A percentile compares a stretch with the other conserved stretches of the same genome.
phyloP scores from a whole-genome alignment of 331 rosid species.

The Telfairia occidentalis region DNA sequence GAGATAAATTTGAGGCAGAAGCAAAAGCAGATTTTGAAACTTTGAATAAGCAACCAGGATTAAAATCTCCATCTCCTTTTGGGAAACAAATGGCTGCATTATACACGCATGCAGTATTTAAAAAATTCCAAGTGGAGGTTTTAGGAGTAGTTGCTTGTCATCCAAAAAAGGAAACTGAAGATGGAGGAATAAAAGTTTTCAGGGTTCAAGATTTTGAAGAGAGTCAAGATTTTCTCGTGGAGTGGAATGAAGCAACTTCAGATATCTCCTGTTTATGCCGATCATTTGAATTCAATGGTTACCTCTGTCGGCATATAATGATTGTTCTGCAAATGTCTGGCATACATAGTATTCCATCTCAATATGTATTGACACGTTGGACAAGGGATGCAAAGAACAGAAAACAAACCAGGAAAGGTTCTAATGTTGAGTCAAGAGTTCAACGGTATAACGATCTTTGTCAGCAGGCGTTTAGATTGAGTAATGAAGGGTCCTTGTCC shows the following conservation, averaged over 20 bases:
- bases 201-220: conserved; percentile 33
- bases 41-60: conserved; percentile 32
- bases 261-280: conserved; percentile 40
- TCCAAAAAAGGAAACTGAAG: conserved; percentile 41
- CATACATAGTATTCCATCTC: conserved; percentile 38
- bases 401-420: conserved; percentile 12
- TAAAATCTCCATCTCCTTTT: conserved; percentile 53
- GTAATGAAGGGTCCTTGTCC: conserved; percentile 52
- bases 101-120: conserved; percentile 40
- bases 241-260: conserved; percentile 33
- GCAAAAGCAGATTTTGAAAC: conserved; percentile 33
- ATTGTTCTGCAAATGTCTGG: conserved; percentile 56
- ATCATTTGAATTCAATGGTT: conserved; percentile 47
- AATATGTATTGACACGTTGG: conserved; percentile 53
- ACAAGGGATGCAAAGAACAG: conserved; percentile 45
- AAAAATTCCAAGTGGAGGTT: conserved; percentile 54
- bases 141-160: conserved; percentile 70
- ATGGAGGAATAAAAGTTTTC: conserved; percentile 1
- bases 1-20: conserved; percentile 34
- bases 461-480: conserved; percentile 30
- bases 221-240: conserved; percentile 32
- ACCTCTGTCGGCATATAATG: conserved; percentile 58
- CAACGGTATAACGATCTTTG: conserved; percentile 37
- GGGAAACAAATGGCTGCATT: conserved; percentile 47
- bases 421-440: conserved; percentile 22